Base-by-base conservation (phyloP, 345 rosid genomes). In the Populus alba region DNA sequence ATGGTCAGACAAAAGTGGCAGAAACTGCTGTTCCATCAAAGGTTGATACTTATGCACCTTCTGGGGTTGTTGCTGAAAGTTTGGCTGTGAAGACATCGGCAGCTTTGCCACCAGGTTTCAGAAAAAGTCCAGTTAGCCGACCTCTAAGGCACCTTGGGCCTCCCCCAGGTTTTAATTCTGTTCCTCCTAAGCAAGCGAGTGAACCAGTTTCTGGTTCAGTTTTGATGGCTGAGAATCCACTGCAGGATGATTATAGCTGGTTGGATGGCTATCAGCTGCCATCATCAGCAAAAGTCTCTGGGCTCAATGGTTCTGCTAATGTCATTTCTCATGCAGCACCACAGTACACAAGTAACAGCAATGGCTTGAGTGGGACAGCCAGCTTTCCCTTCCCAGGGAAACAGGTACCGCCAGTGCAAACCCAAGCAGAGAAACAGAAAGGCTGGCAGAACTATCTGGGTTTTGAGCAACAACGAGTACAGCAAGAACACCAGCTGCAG, bases 211-310 rank as follows among this genome's bases (percentile, higher is more conserved):
- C 91, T 68, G 85, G 81, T 75, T 80, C 84, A 1, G 87, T 81
- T 72, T 27, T 87, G 66, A 77, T 68, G 55, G 65, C 67, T 25
- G 88, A 75, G 74, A 84, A 75, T 85, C 76, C 81, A 15, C 69
- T 82, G 45, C 83, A 68, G 81, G 99, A 96, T 91, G 97, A 96
- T 84, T 96, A 96, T 86, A 91, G 95, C 81, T 96, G 99, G 97
- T 84, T 94, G 90, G 98, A 96, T 89, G 98, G 98, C 66, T 94
- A 96, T 86, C 93, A 90, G 84, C 73, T 89, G 76, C 84, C 91
- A 5, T 79, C 90, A 13, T 85, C 94, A 75, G 71, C 86, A 29
- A 90, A 78, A 75, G 83, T 82, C 79, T 47, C 77, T 5, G 91
- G 84, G 35, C 73, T 89, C 71, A 86, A 83, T 81, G 78, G 78